Evolutionary conservation across 306 rosid genomes (phyloP), one percentile per base, ranked within the genome.

Genomic region (Herpetospermum pedunculosum): DNA sequence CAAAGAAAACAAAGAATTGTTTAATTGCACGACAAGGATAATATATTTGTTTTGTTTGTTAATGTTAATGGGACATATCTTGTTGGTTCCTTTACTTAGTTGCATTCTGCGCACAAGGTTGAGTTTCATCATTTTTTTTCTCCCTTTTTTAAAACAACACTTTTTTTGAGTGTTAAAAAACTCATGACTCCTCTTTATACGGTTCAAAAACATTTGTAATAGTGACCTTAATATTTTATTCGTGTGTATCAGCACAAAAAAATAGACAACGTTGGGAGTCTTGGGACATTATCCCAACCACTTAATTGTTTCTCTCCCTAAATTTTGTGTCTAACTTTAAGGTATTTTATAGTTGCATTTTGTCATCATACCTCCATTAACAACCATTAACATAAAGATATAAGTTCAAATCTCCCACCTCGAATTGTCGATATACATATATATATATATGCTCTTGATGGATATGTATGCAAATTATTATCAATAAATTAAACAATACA

Each of bases 41-140:
- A 29, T 6, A 10, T 41, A 10, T 41, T 3, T 41, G 14, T 41
- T 41, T 25, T 25, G 25, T 26, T 55, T 32, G 8, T 26, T 26
- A 55, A 55, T 55, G 6, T n/a, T 18, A 59, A 59, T 59, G 68
- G 68, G 68, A 59, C 68, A 59, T 30, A 59, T 30, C 68, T 30
- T 59, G 68, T 32, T 59, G 68, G 43, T 43, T 8, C 41, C 32
- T 59, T 43, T 8, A 23, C 32, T 59, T 59, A 59, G 13, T 32
- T 30, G 18, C 41, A 29, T 16, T 29, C 23, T 30, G 41, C 21
- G 41, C 23, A 59, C 23, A 59, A 59, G 23, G 64, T 57, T 57
- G 64, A 57, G 15, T 57, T 52, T 57, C 64, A 57, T 25, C n/a
- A 26, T 28, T 25, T 10, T 57, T 11, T 10, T 11, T 3, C 2